phyloP scores from a whole-genome alignment of 352 stramenopile species.

The Thraustotheca clavata region DNA sequence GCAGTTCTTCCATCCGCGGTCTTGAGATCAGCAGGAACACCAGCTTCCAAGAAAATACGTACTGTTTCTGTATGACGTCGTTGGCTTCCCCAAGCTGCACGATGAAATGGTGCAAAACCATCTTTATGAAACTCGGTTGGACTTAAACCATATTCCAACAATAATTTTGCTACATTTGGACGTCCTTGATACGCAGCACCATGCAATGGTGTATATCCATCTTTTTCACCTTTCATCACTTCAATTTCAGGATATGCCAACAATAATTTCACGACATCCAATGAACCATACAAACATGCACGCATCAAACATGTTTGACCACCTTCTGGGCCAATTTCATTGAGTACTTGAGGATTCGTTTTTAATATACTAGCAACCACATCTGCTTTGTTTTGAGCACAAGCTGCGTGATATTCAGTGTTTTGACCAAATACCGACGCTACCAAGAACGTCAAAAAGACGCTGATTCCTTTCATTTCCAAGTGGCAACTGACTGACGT shows the following conservation, averaged over 20 bases:
- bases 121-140: slow-evolving; percentile 22
- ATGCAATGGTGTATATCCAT: slow-evolving; percentile 42
- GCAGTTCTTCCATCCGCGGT: slow-evolving; percentile 2
- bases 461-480: too few species aligned
- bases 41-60: slow-evolving; percentile 14
- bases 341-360: slow-evolving; percentile 24
- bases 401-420: slow-evolving; percentile 9
- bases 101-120: slow-evolving; percentile 18
- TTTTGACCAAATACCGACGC: background rate
- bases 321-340: slow-evolving; percentile 21
- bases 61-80: slow-evolving; percentile 20
- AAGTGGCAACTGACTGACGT: too few species aligned
- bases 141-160: slow-evolving; percentile 22
- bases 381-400: slow-evolving; percentile 14
- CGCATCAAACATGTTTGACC: slow-evolving; percentile 34
- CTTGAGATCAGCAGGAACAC: slow-evolving; percentile 9
- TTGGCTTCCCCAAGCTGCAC: slow-evolving; percentile 17
- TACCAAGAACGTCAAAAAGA: background rate
- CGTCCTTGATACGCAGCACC: slow-evolving; percentile 40
- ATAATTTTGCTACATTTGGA: slow-evolving; percentile 28
- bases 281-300: slow-evolving; percentile 27
- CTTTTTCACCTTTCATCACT: slow-evolving; percentile 28
- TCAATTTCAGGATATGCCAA: slow-evolving; percentile 27
- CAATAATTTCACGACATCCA: slow-evolving; percentile 26
- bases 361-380: background rate